phyloP scores from a whole-genome alignment of 2,329 filamentous ascomycete genomes.

The Diplodia intermedia region DNA sequence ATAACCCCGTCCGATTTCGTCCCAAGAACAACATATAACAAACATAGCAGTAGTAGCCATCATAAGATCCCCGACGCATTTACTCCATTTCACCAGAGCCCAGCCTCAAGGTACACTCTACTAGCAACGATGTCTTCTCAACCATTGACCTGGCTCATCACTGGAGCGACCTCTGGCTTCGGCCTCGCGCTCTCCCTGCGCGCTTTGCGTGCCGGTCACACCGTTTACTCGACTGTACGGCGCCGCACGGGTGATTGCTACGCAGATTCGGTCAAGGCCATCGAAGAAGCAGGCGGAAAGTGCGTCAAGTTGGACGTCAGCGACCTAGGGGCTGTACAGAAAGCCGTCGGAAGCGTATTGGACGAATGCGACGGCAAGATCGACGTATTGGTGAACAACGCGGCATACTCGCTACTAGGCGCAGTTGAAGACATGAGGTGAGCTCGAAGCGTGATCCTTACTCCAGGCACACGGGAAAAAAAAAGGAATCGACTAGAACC shows the following conservation, averaged over 20 bases:
- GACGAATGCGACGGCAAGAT: constrained; percentile 33
- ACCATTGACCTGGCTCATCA: constrained; percentile 38
- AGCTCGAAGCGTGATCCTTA: neutral
- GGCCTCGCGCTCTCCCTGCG: constrained; percentile 36
- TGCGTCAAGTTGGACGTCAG: constrained; percentile 35
- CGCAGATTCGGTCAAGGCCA: constrained; percentile 1
- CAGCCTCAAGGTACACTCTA: neutral
- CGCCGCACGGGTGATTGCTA: constrained; percentile 3
- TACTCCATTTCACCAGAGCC: neutral
- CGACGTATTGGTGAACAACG: constrained; percentile 42
- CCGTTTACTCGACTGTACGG: constrained; percentile 41
- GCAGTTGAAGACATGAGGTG: constrained; percentile 35
- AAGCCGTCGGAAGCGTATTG: neutral
- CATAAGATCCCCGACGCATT: neutral
- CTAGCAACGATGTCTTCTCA: constrained; percentile 9
- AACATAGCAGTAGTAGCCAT: neutral
- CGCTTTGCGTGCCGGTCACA: constrained; percentile 35
- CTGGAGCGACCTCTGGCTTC: constrained; percentile 40
- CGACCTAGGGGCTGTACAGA: constrained; percentile 3
- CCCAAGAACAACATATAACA: neutral
- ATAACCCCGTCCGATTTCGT: constrained; percentile 4
- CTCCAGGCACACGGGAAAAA: too few species aligned
- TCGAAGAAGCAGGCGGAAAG: constrained; percentile 19
- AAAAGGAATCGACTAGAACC: neutral
- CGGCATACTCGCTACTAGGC: constrained; percentile 37